These are phyloP conservation scores for Metschnikowia anglica DNA, from an alignment of 805 yeast genomes.

Conservation along the genomic window DNA sequence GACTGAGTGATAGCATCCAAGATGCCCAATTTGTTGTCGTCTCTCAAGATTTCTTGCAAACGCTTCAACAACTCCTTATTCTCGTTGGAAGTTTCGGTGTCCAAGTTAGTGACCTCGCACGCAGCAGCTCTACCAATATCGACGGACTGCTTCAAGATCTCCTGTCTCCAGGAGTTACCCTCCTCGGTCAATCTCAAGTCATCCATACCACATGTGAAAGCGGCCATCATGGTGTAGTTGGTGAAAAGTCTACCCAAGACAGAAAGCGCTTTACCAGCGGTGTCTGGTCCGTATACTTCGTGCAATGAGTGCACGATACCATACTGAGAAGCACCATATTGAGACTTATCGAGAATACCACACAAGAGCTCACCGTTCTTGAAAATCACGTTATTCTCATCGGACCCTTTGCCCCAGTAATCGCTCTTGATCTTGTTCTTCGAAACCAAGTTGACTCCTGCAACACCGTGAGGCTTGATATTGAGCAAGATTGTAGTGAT, in stretches of 20 bases:
- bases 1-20: conserved; percentile 94
- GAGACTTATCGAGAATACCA: conserved; percentile 96
- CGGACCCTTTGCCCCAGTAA: conserved; percentile 87
- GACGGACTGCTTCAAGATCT: conserved; percentile 71
- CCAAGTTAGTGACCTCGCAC: conserved; percentile 86
- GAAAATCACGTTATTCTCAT: conserved; percentile 85
- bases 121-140: conserved; percentile 93
- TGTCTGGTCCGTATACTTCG: conserved; percentile 89
- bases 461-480: conserved; percentile 81
- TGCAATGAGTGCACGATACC: conserved; percentile 96
- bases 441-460: conserved; percentile 84
- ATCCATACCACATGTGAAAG: conserved; percentile 99
- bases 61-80: conserved; percentile 83
- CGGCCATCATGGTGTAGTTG: conserved; percentile 85
- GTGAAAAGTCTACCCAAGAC: conserved; percentile 96
- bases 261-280: conserved; percentile 86
- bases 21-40: conserved; percentile 86
- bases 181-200: conserved; percentile 88
- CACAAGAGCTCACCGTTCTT: conserved; percentile 80
- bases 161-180: conserved; percentile 87
- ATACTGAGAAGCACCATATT: conserved; percentile 95
- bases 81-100: conserved; percentile 39
- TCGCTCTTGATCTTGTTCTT: conserved; percentile 89
- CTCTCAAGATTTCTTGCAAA: conserved; percentile 91
- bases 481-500: conserved; percentile 89